A percentile compares a stretch with the other conserved stretches of the same genome.
Conservation (phyloP, 352 stramenopile species). For the Globisporangium lucens region DNA sequence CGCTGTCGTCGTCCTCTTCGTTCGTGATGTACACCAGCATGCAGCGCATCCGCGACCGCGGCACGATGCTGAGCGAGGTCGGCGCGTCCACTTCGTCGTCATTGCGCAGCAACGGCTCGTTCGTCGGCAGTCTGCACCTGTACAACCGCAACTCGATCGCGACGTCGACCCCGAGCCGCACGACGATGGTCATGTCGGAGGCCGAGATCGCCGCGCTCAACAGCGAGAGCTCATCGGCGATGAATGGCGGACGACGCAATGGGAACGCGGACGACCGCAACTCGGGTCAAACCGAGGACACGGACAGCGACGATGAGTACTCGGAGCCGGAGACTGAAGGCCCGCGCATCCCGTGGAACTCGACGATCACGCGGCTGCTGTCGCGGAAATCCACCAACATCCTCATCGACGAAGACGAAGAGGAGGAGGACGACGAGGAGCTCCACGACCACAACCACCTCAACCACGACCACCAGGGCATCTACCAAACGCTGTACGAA, state of each 20-base stretch:
- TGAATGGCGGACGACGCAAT: background rate
- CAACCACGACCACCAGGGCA: constrained; percentile 1
- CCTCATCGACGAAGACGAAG: constrained; percentile 56
- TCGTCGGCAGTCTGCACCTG: constrained; percentile 18
- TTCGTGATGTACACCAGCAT: constrained; percentile 15
- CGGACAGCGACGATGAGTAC: constrained; percentile 23
- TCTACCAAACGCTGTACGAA: constrained; percentile 21
- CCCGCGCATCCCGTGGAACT: constrained; percentile 40
- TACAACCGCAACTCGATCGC: constrained; percentile 24
- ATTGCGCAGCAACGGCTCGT: constrained; percentile 14
- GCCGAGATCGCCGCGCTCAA: constrained; percentile 14
- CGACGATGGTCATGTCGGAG: constrained; percentile 18
- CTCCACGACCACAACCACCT: background rate
- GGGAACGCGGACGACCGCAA: constrained; percentile 1
- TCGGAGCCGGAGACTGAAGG: constrained; percentile 33
- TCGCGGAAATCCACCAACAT: constrained; percentile 52
- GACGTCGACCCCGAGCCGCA: constrained; percentile 17
- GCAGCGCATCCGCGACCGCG: constrained; percentile 30
- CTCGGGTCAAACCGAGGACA: constrained; percentile 28
- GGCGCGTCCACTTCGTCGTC: constrained; percentile 6
- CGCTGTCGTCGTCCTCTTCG: constrained; percentile 1
- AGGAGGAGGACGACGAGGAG: constrained; percentile 26
- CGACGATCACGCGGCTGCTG: constrained; percentile 42
- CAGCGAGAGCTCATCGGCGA: constrained; percentile 2
- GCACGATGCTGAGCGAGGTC: constrained; percentile 26